Evolutionary conservation across 495 filamentous ascomycete species (phyloP).

Genomic region (Aspergillus sclerotioniger): DNA sequence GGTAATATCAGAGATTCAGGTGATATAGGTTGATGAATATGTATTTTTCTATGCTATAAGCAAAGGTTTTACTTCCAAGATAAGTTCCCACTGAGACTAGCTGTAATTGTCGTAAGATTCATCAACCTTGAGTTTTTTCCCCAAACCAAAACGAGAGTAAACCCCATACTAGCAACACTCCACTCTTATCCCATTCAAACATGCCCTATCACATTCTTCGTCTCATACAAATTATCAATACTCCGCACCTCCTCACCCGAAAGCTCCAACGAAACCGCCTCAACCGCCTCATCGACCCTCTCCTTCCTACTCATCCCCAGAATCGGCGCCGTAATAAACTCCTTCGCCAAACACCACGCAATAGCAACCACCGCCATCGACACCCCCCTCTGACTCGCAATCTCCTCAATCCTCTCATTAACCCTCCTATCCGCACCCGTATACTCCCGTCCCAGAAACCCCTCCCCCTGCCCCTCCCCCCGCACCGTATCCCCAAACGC

Average conservation of each 20-base stretch:
- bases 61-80: no score
- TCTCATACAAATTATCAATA: slow-evolving; percentile 60
- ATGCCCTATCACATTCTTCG: slow-evolving; percentile 37
- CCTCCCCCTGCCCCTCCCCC: slow-evolving; percentile 13
- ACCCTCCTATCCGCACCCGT: slow-evolving; percentile 44
- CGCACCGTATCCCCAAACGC: slow-evolving; percentile 18
- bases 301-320: slow-evolving; percentile 59
- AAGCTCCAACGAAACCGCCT: slow-evolving; percentile 45
- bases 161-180: no score
- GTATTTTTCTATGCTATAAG: no score
- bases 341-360: slow-evolving; percentile 59
- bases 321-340: slow-evolving; percentile 54
- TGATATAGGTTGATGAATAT: no score
- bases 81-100: no score
- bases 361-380: slow-evolving; percentile 62
- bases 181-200: not conserved
- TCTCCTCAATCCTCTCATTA: slow-evolving; percentile 55
- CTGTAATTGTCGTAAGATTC: no score
- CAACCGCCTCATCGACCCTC: slow-evolving; percentile 58
- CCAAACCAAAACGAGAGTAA: no score
- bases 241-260: slow-evolving; percentile 56
- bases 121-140: no score
- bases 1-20: no score
- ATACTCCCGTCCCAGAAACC: slow-evolving; percentile 16
- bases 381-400: slow-evolving; percentile 57